Base-by-base conservation (phyloP, 225 moss, liverwort and hornwort genomes). In the Polytrichum formosum region DNA sequence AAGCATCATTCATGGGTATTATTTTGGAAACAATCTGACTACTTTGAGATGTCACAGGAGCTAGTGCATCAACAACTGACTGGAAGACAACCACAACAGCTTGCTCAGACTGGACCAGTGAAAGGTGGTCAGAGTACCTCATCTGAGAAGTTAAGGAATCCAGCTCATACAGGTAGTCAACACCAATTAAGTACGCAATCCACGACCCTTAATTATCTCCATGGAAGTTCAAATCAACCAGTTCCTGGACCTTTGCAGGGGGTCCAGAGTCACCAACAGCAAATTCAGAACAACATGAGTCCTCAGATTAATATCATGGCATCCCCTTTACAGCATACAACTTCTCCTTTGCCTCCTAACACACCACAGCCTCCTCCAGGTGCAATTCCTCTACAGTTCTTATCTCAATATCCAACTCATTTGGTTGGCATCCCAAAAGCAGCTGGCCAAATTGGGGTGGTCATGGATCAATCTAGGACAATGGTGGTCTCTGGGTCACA, bases 361-460 rank as follows among this genome's bases (percentile, higher is more conserved):
- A 55, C 79, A 53, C 70, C 84, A 55, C 82, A 84, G 9, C 81
- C 72, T 77, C 66, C 79, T 58, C 87, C 79, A 75, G 72, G 71
- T 70, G 83, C 84, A 65, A 79, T 90, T 46, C 85, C 85, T 61
- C 83, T 83, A 27, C 95, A 93, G 58, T 93, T 83, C 72, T 77
- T 88, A 76, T 88, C 95, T 73, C 93, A 96, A 70, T 76, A 90
- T 56, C 95, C 93, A 84, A 90, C 90, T 2, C 90, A 88, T 67
- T 68, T 96, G 64, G 87, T 88, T 68, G 85, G 80, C 63, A 74
- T 91, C 74, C 90, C 93, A 75, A 91, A 91, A 75, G 80, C 82
- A 58, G 79, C 83, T 73, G 81, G 82, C 31, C 90, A 91, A 78
- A 81, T 73, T 77, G 88, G 88, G 56, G 71, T 86, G 67, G 67